Base-by-base conservation (phyloP, 345 rosid genomes). In the Euphorbia tirucalli region DNA sequence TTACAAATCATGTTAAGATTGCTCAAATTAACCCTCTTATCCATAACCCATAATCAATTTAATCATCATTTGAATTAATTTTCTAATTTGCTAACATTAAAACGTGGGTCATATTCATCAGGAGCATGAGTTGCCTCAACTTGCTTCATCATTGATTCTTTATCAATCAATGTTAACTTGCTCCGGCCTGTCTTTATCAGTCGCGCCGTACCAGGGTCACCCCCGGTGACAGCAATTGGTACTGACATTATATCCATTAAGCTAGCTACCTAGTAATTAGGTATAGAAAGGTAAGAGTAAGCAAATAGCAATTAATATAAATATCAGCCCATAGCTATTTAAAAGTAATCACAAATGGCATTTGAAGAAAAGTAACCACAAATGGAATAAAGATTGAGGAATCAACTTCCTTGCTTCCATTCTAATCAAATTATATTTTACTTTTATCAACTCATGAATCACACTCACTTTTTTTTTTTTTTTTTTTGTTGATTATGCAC, bases 81-180 rank as follows among this genome's bases (percentile, higher is more conserved):
- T 46, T 10, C 50, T 46, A 46, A n/a, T n/a, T n/a, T 90, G 48
- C 65, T 83, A 21, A 88, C 91, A 68, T 88, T 87, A 32, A 90
- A 80, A 24, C 86, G 91, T 7, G 91, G 84, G 56, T 87, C 93
- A 70, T 87, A 92, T 61, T 87, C n/a, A n/a, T n/a, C 92, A 44
- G 92, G 90, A 43, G 86, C 75, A 74, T 92, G 93, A 22, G 91
- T 90, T 44, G 77, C 76, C 56, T 35, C 63, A 58, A 90, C 73
- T 65, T 85, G 86, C 69, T 81, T 84, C 85, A 88, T 77, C 91
- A 88, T 84, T 78, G 80, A 78, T 58, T 65, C 80, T 57, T 92
- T 90, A 73, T 90, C 92, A 1, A 87, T 84, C 75, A 84, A 68
- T 56, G 83, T 56, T 0, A 83, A 43, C 78, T 78, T 79, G 72